These are phyloP conservation scores for Skeletonema costatum DNA, from an alignment of 108 stramenopile genomes.

Conservation along the genomic window DNA sequence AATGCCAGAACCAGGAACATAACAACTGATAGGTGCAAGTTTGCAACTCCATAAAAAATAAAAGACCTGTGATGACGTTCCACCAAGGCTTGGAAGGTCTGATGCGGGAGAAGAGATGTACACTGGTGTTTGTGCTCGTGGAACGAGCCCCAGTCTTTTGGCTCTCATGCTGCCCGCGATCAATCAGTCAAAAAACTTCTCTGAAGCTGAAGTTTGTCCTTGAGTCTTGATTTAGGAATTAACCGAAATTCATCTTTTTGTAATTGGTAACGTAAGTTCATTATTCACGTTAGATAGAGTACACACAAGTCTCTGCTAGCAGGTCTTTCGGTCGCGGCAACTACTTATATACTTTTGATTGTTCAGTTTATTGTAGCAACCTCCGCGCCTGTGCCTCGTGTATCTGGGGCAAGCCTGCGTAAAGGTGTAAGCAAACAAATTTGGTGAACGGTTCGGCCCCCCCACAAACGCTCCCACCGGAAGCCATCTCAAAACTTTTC, in stretches of 20 bases:
- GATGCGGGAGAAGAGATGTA: neutral
- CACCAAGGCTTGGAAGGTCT: neutral
- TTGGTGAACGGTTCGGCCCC: too few relatives aligned
- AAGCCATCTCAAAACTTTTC: too few relatives aligned
- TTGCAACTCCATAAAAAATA: neutral
- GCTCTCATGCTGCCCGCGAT: neutral
- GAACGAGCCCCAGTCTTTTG: neutral
- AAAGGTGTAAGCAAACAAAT: too few relatives aligned
- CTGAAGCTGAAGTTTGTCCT: neutral
- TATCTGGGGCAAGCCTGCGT: too few relatives aligned
- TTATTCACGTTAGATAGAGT: neutral
- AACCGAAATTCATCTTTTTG: too few relatives aligned
- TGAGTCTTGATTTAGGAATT: too few relatives aligned
- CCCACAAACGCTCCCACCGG: too few relatives aligned
- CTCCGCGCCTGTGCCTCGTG: too few relatives aligned
- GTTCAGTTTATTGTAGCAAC: too few relatives aligned
- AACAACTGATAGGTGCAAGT: neutral
- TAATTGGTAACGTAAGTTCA: neutral
- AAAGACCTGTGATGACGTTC: neutral
- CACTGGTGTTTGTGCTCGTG: neutral
- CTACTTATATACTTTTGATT: too few relatives aligned
- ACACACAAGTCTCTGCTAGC: neutral
- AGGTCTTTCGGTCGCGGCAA: too few relatives aligned
- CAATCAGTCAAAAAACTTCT: neutral
- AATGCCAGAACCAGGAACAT: neutral